Percentiles rank a stretch among this genome's conserved stretches.
phyloP scores from a whole-genome alignment of 805 yeast genomes.

The Metschnikowia picachoensis region DNA sequence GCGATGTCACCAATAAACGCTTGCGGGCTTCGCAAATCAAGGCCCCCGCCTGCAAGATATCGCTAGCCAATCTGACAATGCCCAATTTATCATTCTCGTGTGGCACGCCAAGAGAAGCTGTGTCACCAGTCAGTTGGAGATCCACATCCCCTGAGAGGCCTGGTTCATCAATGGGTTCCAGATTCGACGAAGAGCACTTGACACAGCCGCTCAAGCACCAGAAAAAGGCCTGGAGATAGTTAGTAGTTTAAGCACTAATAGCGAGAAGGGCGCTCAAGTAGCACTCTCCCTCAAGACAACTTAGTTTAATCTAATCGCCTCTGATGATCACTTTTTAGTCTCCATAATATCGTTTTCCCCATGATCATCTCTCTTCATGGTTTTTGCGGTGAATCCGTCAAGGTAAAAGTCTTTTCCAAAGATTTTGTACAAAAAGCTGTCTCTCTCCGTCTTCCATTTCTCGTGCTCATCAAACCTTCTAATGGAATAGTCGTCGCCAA shows the following conservation, averaged over 20 bases:
- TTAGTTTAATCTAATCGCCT: neutral
- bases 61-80: constrained; percentile 15
- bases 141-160: constrained; percentile 36
- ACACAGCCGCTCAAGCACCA: constrained; percentile 18
- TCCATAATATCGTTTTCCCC: neutral
- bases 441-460: constrained; percentile 38
- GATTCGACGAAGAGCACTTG: constrained; percentile 31
- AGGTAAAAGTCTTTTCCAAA: constrained; percentile 41
- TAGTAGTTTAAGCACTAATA: neutral
- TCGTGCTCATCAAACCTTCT: constrained; percentile 37
- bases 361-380: constrained; percentile 22
- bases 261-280: too few relatives aligned
- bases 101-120: neutral
- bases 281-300: neutral
- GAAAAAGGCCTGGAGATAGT: constrained; percentile 15
- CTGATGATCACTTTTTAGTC: neutral
- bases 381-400: constrained; percentile 42
- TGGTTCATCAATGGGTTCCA: constrained; percentile 30
- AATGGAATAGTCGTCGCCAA: constrained; percentile 29
- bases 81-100: constrained; percentile 19
- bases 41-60: constrained; percentile 7
- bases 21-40: constrained; percentile 1
- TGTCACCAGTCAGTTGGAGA: constrained; percentile 11
- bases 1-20: constrained; percentile 5
- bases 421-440: constrained; percentile 33